Evolutionary conservation across 2,329 filamentous ascomycete species (phyloP).

Genomic region (Fusarium anthophilum): DNA sequence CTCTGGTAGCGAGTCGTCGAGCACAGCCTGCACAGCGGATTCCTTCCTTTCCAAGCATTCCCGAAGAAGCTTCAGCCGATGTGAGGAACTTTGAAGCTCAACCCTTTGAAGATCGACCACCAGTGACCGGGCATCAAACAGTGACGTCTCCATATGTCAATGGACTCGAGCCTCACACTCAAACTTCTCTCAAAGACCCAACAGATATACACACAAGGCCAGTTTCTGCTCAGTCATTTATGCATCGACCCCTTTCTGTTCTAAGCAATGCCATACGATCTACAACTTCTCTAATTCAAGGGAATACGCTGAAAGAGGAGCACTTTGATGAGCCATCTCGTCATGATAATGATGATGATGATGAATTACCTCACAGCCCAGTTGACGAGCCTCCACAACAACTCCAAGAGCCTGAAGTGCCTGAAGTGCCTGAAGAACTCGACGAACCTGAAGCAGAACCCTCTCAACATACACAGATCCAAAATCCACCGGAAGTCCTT

Average conservation of each 20-base stretch:
- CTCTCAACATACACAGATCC: background rate
- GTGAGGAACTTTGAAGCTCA: slow-evolving; percentile 21
- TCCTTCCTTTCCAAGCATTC: slow-evolving; percentile 20
- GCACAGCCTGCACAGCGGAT: slow-evolving; percentile 14
- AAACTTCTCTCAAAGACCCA: slow-evolving; percentile 8
- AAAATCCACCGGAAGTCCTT: background rate
- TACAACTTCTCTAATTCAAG: slow-evolving; percentile 9
- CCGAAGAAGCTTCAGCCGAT: slow-evolving; percentile 23
- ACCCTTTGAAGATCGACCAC: slow-evolving; percentile 9
- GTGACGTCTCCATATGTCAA: slow-evolving; percentile 9
- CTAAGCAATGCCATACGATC: slow-evolving; percentile 16
- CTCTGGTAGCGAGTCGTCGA: slow-evolving; percentile 28
- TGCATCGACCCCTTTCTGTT: slow-evolving; percentile 12
- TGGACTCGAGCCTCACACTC: slow-evolving; percentile 6
- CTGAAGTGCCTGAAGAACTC: background rate
- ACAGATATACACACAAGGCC: background rate
- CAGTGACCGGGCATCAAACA: background rate
- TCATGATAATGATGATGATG: background rate
- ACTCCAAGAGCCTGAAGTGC: background rate
- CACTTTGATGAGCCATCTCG: background rate
- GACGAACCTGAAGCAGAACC: slow-evolving; percentile 6
- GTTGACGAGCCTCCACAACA: background rate
- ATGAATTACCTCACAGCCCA: background rate
- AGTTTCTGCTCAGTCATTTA: slow-evolving; percentile 15
- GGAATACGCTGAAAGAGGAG: background rate